A percentile compares a stretch with the other conserved stretches of the same genome.
These are phyloP conservation scores for Naematelia aurantialba DNA, from an alignment of 768 basidiomycete genomes.

Conservation along the genomic window DNA sequence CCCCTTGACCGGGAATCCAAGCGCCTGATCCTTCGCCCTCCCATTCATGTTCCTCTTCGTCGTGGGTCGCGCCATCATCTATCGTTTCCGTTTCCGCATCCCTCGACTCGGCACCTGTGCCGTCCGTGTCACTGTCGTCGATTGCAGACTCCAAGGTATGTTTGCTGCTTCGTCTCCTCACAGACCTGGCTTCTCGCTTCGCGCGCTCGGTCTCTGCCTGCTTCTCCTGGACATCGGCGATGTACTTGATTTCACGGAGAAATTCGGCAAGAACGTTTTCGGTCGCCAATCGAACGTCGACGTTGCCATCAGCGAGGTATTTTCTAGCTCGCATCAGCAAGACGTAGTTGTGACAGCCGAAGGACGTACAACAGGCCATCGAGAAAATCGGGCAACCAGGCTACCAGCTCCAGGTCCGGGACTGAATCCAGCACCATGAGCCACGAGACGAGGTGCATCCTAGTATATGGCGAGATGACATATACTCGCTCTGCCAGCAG, in stretches of 20 bases:
- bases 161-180: slow-evolving; percentile 51
- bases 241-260: slow-evolving; percentile 81
- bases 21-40: slow-evolving; percentile 53
- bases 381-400: slow-evolving; percentile 89
- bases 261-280: slow-evolving; percentile 86
- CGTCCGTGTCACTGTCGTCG: slow-evolving; percentile 24
- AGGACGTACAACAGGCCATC: slow-evolving; percentile 77
- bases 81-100: slow-evolving; percentile 11
- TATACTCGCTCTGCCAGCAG: slow-evolving; percentile 87
- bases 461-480: slow-evolving; percentile 89
- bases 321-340: slow-evolving; percentile 57
- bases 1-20: slow-evolving; percentile 92
- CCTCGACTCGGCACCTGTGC: slow-evolving; percentile 15
- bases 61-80: slow-evolving; percentile 23
- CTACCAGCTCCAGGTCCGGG: slow-evolving; percentile 90
- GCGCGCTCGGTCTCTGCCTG: slow-evolving; percentile 29
- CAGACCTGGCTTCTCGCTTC: slow-evolving; percentile 16
- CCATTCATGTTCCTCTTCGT: slow-evolving; percentile 47
- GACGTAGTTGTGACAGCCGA: slow-evolving; percentile 3
- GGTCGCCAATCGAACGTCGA: slow-evolving; percentile 86
- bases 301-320: slow-evolving; percentile 91
- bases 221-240: slow-evolving; percentile 64
- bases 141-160: slow-evolving; percentile 34
- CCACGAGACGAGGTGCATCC: slow-evolving; percentile 96
- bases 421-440: slow-evolving; percentile 92